Conservation (phyloP, 2,329 filamentous ascomycete genomes). For the Pyrenophora graminea region DNA sequence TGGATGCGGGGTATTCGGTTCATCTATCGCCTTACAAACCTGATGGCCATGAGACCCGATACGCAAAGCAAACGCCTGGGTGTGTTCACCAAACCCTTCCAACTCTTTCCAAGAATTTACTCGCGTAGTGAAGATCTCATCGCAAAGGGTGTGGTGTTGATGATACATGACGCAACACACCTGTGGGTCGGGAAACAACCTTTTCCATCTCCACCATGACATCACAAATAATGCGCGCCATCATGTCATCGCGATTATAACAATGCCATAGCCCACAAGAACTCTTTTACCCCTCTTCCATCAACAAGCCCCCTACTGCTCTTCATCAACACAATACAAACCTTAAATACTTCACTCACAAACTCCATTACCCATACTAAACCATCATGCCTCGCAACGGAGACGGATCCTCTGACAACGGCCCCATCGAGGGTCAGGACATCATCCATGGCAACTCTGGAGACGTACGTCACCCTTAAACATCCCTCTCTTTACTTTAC, state of each 20-base stretch:
- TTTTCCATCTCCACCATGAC: conserved; percentile 13
- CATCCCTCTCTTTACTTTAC: background rate
- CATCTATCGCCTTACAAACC: too few relatives aligned
- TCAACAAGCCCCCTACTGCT: background rate
- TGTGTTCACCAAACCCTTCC: too few relatives aligned
- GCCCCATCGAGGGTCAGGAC: conserved; percentile 44
- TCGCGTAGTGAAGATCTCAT: too few relatives aligned
- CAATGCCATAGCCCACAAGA: background rate
- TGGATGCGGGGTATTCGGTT: too few relatives aligned
- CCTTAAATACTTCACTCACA: background rate
- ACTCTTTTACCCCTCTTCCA: background rate
- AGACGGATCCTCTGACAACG: conserved; percentile 49
- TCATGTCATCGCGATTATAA: conserved; percentile 7
- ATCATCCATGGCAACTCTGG: conserved; percentile 44
- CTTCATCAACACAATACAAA: background rate
- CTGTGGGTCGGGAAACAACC: too few relatives aligned
- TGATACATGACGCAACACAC: too few relatives aligned
- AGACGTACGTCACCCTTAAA: conserved; percentile 30
- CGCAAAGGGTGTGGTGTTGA: too few relatives aligned
- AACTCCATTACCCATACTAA: background rate
- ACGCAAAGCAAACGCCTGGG: too few relatives aligned
- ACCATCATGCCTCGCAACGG: conserved; percentile 48
- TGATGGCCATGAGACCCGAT: too few relatives aligned
- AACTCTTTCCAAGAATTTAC: too few relatives aligned
- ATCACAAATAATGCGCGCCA: conserved; percentile 1